Conservation (phyloP, 2,329 filamentous ascomycete species). For the Alternaria infectoria region DNA sequence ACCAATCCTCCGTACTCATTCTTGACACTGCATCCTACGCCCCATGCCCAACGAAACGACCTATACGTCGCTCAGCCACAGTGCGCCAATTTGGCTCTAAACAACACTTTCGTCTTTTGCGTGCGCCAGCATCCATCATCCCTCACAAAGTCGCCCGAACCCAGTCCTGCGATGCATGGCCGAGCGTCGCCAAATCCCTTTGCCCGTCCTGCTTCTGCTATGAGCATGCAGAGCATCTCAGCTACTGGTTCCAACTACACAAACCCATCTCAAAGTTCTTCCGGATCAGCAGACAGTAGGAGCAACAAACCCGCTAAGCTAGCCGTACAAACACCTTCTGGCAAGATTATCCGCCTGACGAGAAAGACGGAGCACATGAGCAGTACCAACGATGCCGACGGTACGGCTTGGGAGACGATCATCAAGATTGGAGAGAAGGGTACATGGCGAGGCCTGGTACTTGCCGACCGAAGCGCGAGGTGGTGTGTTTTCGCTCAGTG, state of each 20-base stretch:
- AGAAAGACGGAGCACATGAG: slow-evolving; percentile 74
- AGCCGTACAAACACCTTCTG: slow-evolving; percentile 90
- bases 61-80: slow-evolving; percentile 97
- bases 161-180: slow-evolving; percentile 48
- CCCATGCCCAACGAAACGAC: slow-evolving; percentile 96
- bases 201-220: slow-evolving; percentile 62
- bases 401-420: slow-evolving; percentile 85
- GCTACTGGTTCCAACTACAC: slow-evolving; percentile 60
- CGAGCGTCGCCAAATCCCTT: slow-evolving; percentile 60
- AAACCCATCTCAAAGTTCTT: slow-evolving; percentile 62
- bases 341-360: slow-evolving; percentile 90
- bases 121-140: slow-evolving; percentile 89
- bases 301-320: slow-evolving; percentile 86
- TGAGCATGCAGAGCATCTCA: slow-evolving; percentile 66
- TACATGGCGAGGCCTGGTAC: slow-evolving; percentile 79
- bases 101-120: slow-evolving; percentile 98
- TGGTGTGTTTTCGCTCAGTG: slow-evolving; percentile 96
- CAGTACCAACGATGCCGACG: slow-evolving; percentile 66
- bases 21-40: slow-evolving; percentile 89
- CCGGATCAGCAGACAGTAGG: slow-evolving; percentile 64
- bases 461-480: slow-evolving; percentile 81
- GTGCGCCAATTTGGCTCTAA: slow-evolving; percentile 83
- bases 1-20: slow-evolving; percentile 96
- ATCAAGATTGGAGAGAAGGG: slow-evolving; percentile 88
- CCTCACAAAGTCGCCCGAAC: slow-evolving; percentile 45